These are phyloP conservation scores for Arabidopsis arenosa DNA, from an alignment of 345 rosid genomes.

Conservation along the genomic window DNA sequence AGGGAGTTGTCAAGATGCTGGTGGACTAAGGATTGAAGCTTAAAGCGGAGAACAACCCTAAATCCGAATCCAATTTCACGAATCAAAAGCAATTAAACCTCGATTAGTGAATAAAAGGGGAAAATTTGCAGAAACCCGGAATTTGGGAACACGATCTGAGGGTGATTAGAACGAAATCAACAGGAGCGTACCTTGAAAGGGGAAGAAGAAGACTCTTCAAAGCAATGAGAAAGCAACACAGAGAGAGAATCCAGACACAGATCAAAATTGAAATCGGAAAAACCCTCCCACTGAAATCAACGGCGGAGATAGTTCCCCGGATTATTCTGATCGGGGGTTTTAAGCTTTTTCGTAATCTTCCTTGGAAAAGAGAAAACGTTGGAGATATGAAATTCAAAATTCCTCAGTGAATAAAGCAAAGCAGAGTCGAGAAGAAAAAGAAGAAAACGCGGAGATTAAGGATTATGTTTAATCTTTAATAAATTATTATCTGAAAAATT, in stretches of 20 bases:
- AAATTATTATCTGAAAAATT: background rate
- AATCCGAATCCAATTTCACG: constrained; percentile 18
- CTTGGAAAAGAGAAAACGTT: constrained; percentile 4
- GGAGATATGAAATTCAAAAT: constrained; percentile 24
- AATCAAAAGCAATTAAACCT: background rate
- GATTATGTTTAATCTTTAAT: background rate
- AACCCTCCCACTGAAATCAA: background rate
- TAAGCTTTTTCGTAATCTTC: constrained; percentile 21
- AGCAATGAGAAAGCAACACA: constrained; percentile 22
- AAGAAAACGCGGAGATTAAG: constrained; percentile 21
- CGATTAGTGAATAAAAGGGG: background rate
- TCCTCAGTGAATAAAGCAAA: constrained; percentile 28
- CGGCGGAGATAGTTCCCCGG: background rate
- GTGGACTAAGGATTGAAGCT: constrained; percentile 1
- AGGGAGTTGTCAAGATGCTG: constrained; percentile 3
- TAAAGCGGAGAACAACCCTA: constrained; percentile 15
- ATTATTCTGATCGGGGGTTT: constrained; percentile 28
- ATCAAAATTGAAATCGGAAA: constrained; percentile 30
- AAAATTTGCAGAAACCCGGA: background rate
- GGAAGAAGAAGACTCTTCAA: constrained; percentile 24
- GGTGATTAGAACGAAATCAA: constrained; percentile 15
- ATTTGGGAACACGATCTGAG: constrained; percentile 19
- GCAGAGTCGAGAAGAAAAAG: constrained; percentile 34
- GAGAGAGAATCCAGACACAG: constrained; percentile 1
- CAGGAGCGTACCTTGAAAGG: constrained; percentile 26